These are phyloP conservation scores for Prunus mume DNA, from an alignment of 306 rosid species.

Conservation along the genomic window DNA sequence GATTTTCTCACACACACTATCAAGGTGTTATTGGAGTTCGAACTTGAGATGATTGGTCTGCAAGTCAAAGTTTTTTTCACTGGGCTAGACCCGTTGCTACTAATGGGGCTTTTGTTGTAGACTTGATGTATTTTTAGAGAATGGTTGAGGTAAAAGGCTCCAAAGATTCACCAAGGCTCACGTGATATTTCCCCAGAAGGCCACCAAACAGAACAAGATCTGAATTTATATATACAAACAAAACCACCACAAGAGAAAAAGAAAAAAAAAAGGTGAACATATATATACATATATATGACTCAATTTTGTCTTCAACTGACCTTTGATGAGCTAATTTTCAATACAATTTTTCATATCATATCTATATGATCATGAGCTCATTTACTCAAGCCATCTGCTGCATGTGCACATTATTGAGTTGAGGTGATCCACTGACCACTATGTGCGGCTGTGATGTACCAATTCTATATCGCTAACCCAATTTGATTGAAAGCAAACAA, in stretches of 20 bases:
- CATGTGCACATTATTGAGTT: slow-evolving; percentile 17
- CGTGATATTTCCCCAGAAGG: background rate
- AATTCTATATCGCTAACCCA: background rate
- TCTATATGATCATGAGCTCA: background rate
- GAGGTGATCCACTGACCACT: slow-evolving; percentile 4
- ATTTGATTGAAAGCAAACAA: background rate
- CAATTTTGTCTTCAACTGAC: background rate
- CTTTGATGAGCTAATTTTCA: background rate
- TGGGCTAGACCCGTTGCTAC: too few relatives aligned
- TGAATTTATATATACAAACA: background rate
- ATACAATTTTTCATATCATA: background rate
- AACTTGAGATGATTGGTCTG: too few relatives aligned
- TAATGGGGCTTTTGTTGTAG: too few relatives aligned
- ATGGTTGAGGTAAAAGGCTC: background rate
- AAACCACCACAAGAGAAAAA: too few relatives aligned
- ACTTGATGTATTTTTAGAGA: background rate
- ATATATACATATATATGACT: background rate
- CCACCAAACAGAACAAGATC: background rate
- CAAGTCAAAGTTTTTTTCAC: too few relatives aligned
- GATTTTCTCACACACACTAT: too few relatives aligned
- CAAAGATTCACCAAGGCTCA: background rate
- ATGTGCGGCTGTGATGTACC: background rate
- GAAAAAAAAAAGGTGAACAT: too few relatives aligned
- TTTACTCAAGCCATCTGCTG: background rate
- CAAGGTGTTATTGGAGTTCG: rapidly evolving